Conservation (phyloP, 495 filamentous ascomycete genomes). For the Aspergillus asperescens region DNA sequence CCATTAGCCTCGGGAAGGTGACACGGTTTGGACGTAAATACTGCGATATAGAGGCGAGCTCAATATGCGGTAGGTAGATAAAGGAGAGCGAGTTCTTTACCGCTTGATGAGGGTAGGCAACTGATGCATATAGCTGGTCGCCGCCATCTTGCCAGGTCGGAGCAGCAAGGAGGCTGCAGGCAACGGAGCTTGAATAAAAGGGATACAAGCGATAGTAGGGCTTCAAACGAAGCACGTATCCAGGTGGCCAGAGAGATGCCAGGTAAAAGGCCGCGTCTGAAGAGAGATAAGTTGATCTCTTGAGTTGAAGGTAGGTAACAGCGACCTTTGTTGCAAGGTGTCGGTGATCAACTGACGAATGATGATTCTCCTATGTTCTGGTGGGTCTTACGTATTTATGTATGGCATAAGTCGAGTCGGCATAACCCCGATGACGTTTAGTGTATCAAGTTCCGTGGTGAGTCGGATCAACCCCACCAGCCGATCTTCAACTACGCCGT, state of each 20-base stretch:
- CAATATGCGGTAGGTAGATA: background rate
- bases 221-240: background rate
- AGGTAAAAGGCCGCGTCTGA: background rate
- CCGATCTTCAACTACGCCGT: background rate
- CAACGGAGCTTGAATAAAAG: background rate
- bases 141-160: slow-evolving; percentile 41
- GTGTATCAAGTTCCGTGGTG: slow-evolving; percentile 12
- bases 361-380: slow-evolving; percentile 19
- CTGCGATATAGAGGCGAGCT: background rate
- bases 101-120: slow-evolving; percentile 96
- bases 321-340: slow-evolving; percentile 17
- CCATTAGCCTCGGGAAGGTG: slow-evolving; percentile 21
- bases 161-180: slow-evolving; percentile 18
- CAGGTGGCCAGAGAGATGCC: background rate
- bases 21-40: background rate
- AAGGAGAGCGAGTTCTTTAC: slow-evolving; percentile 46
- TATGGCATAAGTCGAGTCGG: background rate
- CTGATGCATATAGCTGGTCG: slow-evolving; percentile 78
- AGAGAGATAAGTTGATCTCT: background rate
- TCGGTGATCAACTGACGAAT: slow-evolving; percentile 8
- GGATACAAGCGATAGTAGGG: background rate
- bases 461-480: slow-evolving; percentile 6
- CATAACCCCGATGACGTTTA: slow-evolving; percentile 13
- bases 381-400: slow-evolving; percentile 13
- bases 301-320: background rate